Conservation (phyloP, 345 rosid species). For the Heritiera littoralis region DNA sequence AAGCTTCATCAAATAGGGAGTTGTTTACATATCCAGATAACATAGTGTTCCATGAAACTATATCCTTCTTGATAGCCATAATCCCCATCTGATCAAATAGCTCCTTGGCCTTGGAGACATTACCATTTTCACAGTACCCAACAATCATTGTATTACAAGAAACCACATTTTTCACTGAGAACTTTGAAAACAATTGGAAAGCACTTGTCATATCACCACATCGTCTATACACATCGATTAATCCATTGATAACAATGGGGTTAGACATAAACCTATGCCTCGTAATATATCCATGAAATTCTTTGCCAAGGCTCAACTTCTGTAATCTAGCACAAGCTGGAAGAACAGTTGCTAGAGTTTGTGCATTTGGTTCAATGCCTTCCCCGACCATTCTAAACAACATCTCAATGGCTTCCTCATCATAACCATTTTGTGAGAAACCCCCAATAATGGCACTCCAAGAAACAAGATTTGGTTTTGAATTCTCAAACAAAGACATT, state of each 20-base stretch:
- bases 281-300: constrained; percentile 52
- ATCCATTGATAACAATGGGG: constrained; percentile 54
- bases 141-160: constrained; percentile 65
- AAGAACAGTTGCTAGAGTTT: constrained; percentile 60
- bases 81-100: constrained; percentile 47
- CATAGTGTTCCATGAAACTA: constrained; percentile 65
- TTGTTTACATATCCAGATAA: constrained; percentile 58
- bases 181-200: constrained; percentile 47
- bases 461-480: constrained; percentile 50
- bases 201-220: constrained; percentile 56
- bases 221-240: constrained; percentile 61
- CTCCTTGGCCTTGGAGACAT: constrained; percentile 45
- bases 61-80: constrained; percentile 40
- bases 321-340: constrained; percentile 67
- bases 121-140: constrained; percentile 56
- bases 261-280: constrained; percentile 51
- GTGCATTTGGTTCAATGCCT: constrained; percentile 56
- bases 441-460: constrained; percentile 72
- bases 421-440: constrained; percentile 52
- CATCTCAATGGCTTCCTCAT: constrained; percentile 51
- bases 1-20: constrained; percentile 43
- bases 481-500: constrained; percentile 34
- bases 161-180: constrained; percentile 43
- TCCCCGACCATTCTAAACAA: constrained; percentile 47
- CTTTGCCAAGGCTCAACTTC: constrained; percentile 46